Evolutionary conservation across 2,329 filamentous ascomycete genomes (phyloP).

Genomic region (Zymoseptoria ardabiliae): DNA sequence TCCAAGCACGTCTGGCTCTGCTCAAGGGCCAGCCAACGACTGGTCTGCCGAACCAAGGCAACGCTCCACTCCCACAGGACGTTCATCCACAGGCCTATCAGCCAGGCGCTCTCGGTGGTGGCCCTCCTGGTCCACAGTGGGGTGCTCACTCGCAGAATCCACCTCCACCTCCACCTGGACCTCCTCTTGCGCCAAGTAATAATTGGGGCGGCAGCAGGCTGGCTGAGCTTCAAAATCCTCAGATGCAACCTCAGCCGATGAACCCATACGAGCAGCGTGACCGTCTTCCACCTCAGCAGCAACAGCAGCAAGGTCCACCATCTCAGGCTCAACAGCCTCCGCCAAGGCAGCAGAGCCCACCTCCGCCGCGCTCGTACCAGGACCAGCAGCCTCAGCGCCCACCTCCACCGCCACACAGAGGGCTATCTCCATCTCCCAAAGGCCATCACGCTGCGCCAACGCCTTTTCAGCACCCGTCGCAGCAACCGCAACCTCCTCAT

Average conservation of each 20-base stretch:
- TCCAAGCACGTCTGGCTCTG: slow-evolving; percentile 87
- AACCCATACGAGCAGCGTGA: slow-evolving; percentile 81
- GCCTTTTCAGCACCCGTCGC: slow-evolving; percentile 45
- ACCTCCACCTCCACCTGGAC: slow-evolving; percentile 56
- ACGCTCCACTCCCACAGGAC: slow-evolving; percentile 84
- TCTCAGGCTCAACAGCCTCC: slow-evolving; percentile 26
- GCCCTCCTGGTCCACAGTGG: slow-evolving; percentile 84
- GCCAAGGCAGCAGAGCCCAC: slow-evolving; percentile 42
- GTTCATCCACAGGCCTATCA: slow-evolving; percentile 94
- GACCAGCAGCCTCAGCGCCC: slow-evolving; percentile 31
- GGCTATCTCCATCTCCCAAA: slow-evolving; percentile 54
- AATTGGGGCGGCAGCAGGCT: slow-evolving; percentile 62
- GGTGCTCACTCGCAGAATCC: slow-evolving; percentile 63
- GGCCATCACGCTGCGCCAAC: slow-evolving; percentile 47
- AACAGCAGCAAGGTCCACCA: slow-evolving; percentile 49
- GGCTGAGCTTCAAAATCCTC: slow-evolving; percentile 64
- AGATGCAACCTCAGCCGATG: slow-evolving; percentile 55
- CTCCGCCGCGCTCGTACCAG: slow-evolving; percentile 47
- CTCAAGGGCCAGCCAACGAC: slow-evolving; percentile 68
- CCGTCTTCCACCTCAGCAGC: slow-evolving; percentile 58
- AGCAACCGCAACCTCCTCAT: slow-evolving; percentile 43
- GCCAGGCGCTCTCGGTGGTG: slow-evolving; percentile 64
- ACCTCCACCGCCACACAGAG: slow-evolving; percentile 46
- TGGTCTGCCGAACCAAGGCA: slow-evolving; percentile 62
- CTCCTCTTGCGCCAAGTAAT: slow-evolving; percentile 42